Evolutionary conservation across 805 yeast genomes (phyloP).

Genomic region (Jamesozyma piceae): DNA sequence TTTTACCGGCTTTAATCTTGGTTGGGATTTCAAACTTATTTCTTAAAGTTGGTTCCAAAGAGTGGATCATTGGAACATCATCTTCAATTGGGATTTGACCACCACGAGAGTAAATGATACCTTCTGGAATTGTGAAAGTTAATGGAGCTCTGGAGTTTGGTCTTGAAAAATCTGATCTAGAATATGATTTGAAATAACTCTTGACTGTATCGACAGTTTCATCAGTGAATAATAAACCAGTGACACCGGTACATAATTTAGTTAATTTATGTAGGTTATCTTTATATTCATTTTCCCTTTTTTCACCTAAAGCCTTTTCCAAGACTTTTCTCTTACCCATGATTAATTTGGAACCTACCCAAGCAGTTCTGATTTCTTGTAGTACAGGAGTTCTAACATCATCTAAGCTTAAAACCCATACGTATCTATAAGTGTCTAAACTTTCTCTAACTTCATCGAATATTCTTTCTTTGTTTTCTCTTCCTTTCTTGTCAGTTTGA

Average conservation of each 20-base stretch:
- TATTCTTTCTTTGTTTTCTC: slow-evolving; percentile 81
- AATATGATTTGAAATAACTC: slow-evolving; percentile 73
- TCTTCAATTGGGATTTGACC: slow-evolving; percentile 86
- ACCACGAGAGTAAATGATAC: slow-evolving; percentile 88
- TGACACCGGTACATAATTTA: slow-evolving; percentile 59
- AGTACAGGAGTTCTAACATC: slow-evolving; percentile 93
- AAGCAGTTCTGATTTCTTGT: slow-evolving; percentile 84
- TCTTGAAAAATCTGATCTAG: slow-evolving; percentile 77
- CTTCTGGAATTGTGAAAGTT: slow-evolving; percentile 78
- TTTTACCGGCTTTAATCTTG: slow-evolving; percentile 80
- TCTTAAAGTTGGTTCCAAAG: slow-evolving; percentile 88
- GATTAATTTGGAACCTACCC: slow-evolving; percentile 83
- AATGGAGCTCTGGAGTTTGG: slow-evolving; percentile 81
- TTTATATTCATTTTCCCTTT: slow-evolving; percentile 81
- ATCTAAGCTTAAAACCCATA: slow-evolving; percentile 79
- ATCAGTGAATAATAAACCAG: slow-evolving; percentile 83
- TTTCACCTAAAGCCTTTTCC: slow-evolving; percentile 84
- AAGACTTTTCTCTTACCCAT: slow-evolving; percentile 90
- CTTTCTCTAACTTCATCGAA: slow-evolving; percentile 84
- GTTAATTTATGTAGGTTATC: slow-evolving; percentile 70
- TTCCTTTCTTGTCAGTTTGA: slow-evolving; percentile 92
- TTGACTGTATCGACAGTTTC: slow-evolving; percentile 83
- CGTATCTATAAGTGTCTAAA: slow-evolving; percentile 65
- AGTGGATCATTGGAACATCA: slow-evolving; percentile 94
- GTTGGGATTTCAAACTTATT: slow-evolving; percentile 87